phyloP scores from a whole-genome alignment of 192 early-diverging fungal species.

The Coemansia furcata region DNA sequence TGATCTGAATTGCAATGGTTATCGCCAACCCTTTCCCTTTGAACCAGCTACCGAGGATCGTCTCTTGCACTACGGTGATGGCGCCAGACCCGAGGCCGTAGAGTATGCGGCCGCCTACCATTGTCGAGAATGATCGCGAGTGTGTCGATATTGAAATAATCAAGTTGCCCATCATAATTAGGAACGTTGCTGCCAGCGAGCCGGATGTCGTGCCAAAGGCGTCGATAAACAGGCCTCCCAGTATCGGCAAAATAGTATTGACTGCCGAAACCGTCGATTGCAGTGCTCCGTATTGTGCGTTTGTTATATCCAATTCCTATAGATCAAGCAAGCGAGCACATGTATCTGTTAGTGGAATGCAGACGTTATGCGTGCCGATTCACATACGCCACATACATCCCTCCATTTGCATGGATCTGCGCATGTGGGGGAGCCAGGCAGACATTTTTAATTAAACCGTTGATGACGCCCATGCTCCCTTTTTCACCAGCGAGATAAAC shows the following conservation, averaged over 20 bases:
- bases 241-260: conserved; percentile 57
- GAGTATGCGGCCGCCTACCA: conserved; percentile 58
- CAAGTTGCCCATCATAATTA: conserved; percentile 58
- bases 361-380: neutral
- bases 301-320: conserved; percentile 62
- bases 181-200: conserved; percentile 54
- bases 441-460: neutral
- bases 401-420: neutral
- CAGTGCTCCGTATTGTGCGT: conserved; percentile 63
- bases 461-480: neutral
- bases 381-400: neutral
- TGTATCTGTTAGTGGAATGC: neutral
- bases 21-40: conserved; percentile 63
- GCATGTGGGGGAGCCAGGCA: neutral
- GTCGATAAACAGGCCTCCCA: conserved; percentile 62
- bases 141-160: conserved; percentile 56
- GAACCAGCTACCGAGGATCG: conserved; percentile 76
- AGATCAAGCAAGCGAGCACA: conserved; percentile 1
- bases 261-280: conserved; percentile 64
- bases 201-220: conserved; percentile 61
- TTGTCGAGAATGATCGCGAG: conserved; percentile 41
- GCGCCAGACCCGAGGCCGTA: conserved; percentile 70
- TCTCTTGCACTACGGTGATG: conserved; percentile 79
- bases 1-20: conserved; percentile 67
- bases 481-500: neutral